Evolutionary conservation across 2,329 filamentous ascomycete species (phyloP), one percentile per base, ranked within the genome.

Genomic region (Fusarium udum): DNA sequence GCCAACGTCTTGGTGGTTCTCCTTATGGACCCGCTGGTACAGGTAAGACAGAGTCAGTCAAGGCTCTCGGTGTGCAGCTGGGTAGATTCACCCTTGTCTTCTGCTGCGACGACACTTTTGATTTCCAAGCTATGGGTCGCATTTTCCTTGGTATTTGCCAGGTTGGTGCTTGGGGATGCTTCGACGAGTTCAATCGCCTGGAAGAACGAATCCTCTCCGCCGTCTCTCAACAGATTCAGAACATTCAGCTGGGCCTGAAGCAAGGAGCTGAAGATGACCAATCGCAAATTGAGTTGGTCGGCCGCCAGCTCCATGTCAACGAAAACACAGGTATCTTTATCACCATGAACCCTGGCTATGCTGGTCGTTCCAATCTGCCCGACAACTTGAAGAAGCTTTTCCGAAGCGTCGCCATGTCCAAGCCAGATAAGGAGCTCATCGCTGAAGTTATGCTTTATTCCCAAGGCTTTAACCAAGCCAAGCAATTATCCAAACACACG

Each of bases 391-490:
- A 99, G 90, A 99, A 99, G 84, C 87, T 99, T 45, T 99, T 99
- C 90, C 92, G 97, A 80, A 99, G 96, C 79, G 95, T 99, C 58
- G 96, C 96, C 71, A 99, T 99, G 96, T 99, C 96, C 16, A 99
- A 98, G 84, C 96, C 96, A 2, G 97, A 99, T 86, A 99, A 99
- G 84, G 97, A 99, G 83, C 92, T 99, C 65, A 99, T 99, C 83
- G 95, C 96, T 40, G 96, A 99, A 85, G 96, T 99, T 78, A 99
- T 99, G 97, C 90, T 99, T 40, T 99, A 98, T 87, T 99, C 97
- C 2, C 96, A 99, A 83, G 96, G 96, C 79, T 99, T 99, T 87
- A 97, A 94, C 78, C 94, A 97, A 82, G 96, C 96, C 40, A 99
- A 98, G 84, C 87, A 92, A 67, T 87, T 99, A 10, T 97, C 96